These are phyloP conservation scores for Alternaria dauci DNA, from an alignment of 2,329 filamentous ascomycete genomes.

Conservation along the genomic window DNA sequence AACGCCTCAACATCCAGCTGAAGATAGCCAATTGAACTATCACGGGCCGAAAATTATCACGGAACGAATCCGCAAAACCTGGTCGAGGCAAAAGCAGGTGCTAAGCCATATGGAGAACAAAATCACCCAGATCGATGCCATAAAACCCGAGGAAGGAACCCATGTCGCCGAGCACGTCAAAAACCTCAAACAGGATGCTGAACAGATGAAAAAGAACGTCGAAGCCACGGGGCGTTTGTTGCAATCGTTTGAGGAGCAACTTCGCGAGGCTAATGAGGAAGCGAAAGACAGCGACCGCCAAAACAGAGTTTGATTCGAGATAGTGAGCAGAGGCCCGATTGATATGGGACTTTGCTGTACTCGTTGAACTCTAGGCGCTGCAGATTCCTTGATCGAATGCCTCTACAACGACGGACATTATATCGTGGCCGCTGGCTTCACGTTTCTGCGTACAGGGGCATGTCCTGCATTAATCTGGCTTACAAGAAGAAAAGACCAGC, in stretches of 20 bases:
- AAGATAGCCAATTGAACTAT: not conserved
- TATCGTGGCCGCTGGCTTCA: too few species aligned
- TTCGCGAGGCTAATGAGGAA: slow-evolving; percentile 19
- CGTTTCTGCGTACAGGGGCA: too few species aligned
- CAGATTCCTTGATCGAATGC: too few species aligned
- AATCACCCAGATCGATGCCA: slow-evolving; percentile 4
- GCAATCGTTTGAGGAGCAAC: slow-evolving; percentile 24
- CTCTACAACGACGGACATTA: too few species aligned
- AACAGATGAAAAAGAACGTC: slow-evolving; percentile 16
- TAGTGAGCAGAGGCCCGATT: not conserved
- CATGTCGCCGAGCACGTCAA: slow-evolving; percentile 5
- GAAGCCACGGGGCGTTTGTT: slow-evolving; percentile 27
- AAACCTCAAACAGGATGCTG: slow-evolving; percentile 7
- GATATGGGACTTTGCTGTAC: too few species aligned
- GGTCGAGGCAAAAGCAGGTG: slow-evolving; percentile 17
- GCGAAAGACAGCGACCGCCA: not conserved
- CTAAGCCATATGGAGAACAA: slow-evolving; percentile 8
- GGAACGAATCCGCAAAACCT: slow-evolving; percentile 15
- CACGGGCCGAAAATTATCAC: slow-evolving; percentile 10
- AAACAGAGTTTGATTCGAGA: not conserved
- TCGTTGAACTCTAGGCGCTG: too few species aligned
- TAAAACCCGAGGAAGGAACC: slow-evolving; percentile 9
- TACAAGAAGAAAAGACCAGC: too few species aligned
- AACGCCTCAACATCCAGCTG: not conserved
- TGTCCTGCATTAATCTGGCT: too few species aligned